phyloP scores from a whole-genome alignment of 1,284 basidiomycete species.

The Abortiporus biennis region DNA sequence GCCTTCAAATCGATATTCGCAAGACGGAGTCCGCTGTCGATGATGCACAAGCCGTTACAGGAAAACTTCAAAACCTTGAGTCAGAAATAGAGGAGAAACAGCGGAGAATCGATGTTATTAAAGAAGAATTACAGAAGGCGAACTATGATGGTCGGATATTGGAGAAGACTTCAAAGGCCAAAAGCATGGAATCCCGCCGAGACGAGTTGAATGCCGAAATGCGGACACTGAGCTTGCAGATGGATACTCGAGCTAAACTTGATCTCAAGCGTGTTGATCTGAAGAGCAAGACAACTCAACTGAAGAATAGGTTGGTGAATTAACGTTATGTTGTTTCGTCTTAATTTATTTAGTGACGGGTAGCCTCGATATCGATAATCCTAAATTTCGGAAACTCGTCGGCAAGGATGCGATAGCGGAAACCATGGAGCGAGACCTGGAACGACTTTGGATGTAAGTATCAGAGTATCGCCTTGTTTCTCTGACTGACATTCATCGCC shows the following conservation, averaged over 20 bases:
- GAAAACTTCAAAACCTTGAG: slow-evolving; percentile 29
- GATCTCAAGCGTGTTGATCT: slow-evolving; percentile 71
- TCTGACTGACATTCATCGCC: slow-evolving; percentile 9
- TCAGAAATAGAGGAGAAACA: slow-evolving; percentile 59
- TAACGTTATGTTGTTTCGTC: slow-evolving; percentile 3
- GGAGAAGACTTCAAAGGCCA: slow-evolving; percentile 49
- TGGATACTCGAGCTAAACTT: slow-evolving; percentile 78
- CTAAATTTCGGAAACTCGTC: slow-evolving; percentile 60
- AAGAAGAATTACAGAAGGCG: slow-evolving; percentile 50
- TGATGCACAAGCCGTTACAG: slow-evolving; percentile 16
- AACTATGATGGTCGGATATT: slow-evolving; percentile 70
- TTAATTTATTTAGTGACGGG: slow-evolving; percentile 5
- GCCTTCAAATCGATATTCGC: slow-evolving; percentile 15
- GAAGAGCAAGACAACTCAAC: slow-evolving; percentile 56
- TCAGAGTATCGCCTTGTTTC: slow-evolving; percentile 9
- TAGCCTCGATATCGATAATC: slow-evolving; percentile 58
- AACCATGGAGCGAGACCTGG: slow-evolving; percentile 70
- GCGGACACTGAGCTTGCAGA: slow-evolving; percentile 70
- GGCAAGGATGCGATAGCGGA: slow-evolving; percentile 53
- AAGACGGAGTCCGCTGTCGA: slow-evolving; percentile 21
- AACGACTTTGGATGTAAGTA: slow-evolving; percentile 53
- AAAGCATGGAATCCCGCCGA: slow-evolving; percentile 63
- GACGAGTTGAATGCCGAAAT: slow-evolving; percentile 75
- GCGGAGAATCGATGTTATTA: slow-evolving; percentile 48
- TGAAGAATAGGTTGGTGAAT: slow-evolving; percentile 58